These are phyloP conservation scores for Scenedesmus sp. DNA, from an alignment of 163 green algal genomes.

Conservation along the genomic window DNA sequence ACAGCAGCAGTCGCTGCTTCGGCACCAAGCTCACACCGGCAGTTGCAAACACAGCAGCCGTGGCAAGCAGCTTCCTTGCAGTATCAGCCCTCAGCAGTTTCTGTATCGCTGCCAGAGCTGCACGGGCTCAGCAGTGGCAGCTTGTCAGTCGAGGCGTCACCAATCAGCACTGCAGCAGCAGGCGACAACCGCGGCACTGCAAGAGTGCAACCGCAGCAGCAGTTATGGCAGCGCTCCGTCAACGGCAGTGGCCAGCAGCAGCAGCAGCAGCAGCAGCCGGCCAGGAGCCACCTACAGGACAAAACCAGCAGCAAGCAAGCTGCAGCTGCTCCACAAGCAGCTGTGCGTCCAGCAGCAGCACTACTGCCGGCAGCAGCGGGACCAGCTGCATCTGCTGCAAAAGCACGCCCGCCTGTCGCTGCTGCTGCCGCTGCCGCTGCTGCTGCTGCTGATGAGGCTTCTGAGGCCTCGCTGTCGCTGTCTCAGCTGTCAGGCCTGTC, in stretches of 20 bases:
- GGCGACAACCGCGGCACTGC: neutral
- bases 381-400: neutral
- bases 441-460: neutral
- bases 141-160: neutral
- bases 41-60: neutral
- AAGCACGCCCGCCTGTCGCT: neutral
- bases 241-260: neutral
- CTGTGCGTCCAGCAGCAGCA: neutral
- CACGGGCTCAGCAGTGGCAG: constrained; percentile 31
- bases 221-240: neutral
- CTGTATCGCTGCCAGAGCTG: constrained; percentile 9
- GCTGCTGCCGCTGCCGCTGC: neutral
- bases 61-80: neutral
- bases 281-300: neutral
- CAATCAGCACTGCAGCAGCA: neutral
- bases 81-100: neutral
- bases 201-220: neutral
- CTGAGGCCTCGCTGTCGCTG: neutral
- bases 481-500: constrained; percentile 21
- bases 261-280: neutral
- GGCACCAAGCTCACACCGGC: neutral
- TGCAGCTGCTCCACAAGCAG: neutral
- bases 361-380: neutral
- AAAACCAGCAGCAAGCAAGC: neutral
- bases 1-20: neutral